Percentiles rank a stretch among this genome's conserved stretches.
Conservation (phyloP, 2,329 filamentous ascomycete genomes). For the Hypoxylon sp. region DNA sequence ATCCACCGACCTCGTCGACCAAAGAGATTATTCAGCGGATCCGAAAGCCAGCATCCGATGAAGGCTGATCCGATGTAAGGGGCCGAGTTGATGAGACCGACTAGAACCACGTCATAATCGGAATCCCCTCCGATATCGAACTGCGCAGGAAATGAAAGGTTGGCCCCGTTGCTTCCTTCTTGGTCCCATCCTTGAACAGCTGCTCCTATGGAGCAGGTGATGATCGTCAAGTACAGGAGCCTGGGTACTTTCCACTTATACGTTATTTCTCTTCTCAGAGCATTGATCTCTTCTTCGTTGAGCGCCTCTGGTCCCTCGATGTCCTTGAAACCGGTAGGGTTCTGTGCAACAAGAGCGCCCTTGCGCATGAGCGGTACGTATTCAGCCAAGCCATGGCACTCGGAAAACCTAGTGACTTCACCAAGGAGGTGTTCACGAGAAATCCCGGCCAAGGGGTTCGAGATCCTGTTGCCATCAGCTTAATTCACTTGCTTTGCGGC, state of each 20-base stretch:
- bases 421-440: conserved; percentile 64
- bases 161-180: conserved; percentile 76
- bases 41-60: conserved; percentile 79
- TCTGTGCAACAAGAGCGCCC: conserved; percentile 53
- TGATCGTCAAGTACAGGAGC: conserved; percentile 74
- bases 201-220: conserved; percentile 62
- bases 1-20: conserved; percentile 69
- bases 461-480: conserved; percentile 59
- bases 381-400: conserved; percentile 36
- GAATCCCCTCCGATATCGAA: conserved; percentile 36
- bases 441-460: conserved; percentile 70
- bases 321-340: conserved; percentile 63
- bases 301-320: conserved; percentile 57
- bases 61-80: conserved; percentile 76
- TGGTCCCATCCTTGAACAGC: conserved; percentile 80
- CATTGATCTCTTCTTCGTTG: conserved; percentile 68
- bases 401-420: conserved; percentile 60
- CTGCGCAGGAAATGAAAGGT: conserved; percentile 66
- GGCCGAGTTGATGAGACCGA: conserved; percentile 72
- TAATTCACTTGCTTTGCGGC: conserved; percentile 26
- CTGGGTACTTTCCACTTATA: conserved; percentile 78
- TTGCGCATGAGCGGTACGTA: conserved; percentile 42
- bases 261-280: conserved; percentile 70
- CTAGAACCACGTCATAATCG: conserved; percentile 69
- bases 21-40: conserved; percentile 76